These are phyloP conservation scores for Termitomyces eurrhizus DNA, from an alignment of 768 basidiomycete genomes.

Conservation along the genomic window DNA sequence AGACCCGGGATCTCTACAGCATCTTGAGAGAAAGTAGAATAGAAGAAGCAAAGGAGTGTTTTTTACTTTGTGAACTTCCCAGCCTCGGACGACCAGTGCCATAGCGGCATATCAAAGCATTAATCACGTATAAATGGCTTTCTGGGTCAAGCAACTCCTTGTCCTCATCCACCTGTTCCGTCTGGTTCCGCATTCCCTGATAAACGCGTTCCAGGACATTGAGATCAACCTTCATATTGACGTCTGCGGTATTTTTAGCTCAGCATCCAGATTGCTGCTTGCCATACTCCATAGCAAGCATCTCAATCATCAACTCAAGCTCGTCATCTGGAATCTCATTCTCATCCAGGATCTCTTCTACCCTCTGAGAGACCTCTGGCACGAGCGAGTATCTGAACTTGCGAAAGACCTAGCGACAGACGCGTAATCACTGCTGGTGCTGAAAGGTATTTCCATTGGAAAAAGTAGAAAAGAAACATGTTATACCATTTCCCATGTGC, in stretches of 20 bases:
- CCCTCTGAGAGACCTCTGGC: slow-evolving; percentile 66
- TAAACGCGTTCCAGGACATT: slow-evolving; percentile 69
- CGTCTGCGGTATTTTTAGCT: slow-evolving; percentile 41
- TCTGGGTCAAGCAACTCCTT: slow-evolving; percentile 75
- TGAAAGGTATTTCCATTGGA: too few relatives aligned
- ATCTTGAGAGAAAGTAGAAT: neutral
- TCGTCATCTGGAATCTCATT: slow-evolving; percentile 71
- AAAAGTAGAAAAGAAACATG: too few relatives aligned
- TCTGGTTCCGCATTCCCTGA: slow-evolving; percentile 66
- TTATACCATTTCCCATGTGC: too few relatives aligned
- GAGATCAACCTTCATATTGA: slow-evolving; percentile 76
- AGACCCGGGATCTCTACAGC: slow-evolving; percentile 43
- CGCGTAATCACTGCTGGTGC: neutral
- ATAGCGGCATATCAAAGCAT: slow-evolving; percentile 96
- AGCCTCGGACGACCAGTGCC: slow-evolving; percentile 85
- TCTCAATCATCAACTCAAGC: slow-evolving; percentile 71
- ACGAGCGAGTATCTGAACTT: slow-evolving; percentile 88
- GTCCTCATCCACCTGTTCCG: slow-evolving; percentile 42
- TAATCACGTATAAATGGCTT: slow-evolving; percentile 75
- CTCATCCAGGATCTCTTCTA: slow-evolving; percentile 66
- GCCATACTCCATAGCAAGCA: slow-evolving; percentile 82
- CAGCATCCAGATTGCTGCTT: slow-evolving; percentile 42
- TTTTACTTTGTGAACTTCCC: slow-evolving; percentile 85
- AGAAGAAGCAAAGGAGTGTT: neutral
- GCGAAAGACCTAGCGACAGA: slow-evolving; percentile 62